Base-by-base conservation (phyloP, 768 basidiomycete species). In the Botryobasidium botryosum region DNA sequence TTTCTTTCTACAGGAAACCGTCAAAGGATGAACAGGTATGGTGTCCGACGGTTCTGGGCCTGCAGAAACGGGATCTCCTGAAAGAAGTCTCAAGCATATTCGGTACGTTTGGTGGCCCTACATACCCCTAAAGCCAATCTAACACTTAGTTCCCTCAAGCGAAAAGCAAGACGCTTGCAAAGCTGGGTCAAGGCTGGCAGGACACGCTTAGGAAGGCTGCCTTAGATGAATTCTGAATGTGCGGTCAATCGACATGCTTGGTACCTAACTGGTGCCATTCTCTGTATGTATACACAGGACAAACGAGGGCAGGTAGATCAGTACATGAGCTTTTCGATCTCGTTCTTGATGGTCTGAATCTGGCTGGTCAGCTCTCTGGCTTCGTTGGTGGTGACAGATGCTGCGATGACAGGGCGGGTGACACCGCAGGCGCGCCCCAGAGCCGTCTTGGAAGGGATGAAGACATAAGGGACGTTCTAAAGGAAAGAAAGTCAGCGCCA, bases 401-500 rank as follows among this genome's bases (percentile, higher is more conserved):
- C 87, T 50, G 92, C 75, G 49, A 99, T 97, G 54, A 97, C 92
- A 23, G 90, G 83, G 47, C 94, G 68, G 26, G 87, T 80, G 35
- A 99, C 92, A 48, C 91, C 87, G 63, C 91, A 96, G 28, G 92
- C 91, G 43, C 92, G 77, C 24, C 91, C 94, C 27, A 99, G 71
- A 18, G 92, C 90, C 45, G 88, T 88, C 66, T 97, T 97, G 47
- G 79, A 83, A 23, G 84, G 87, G 38, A 99, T 69, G 63, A 96
- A 97, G 56, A 97, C 70, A 63, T 97, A 99, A 5, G 86, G 84
- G 40, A 92, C 90, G 66, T 92, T 94, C 87, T 86, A 51, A n/a
- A 46, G 39, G 41, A 7, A 18, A 10, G 17, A 4, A 18, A 28
- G 36, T 15, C 28, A 38, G n/a, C n/a, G n/a, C n/a, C n/a, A n/a